Evolutionary conservation across 2,329 filamentous ascomycete species (phyloP), one percentile per base, ranked within the genome.

Genomic region (Curvularia verruculosa): DNA sequence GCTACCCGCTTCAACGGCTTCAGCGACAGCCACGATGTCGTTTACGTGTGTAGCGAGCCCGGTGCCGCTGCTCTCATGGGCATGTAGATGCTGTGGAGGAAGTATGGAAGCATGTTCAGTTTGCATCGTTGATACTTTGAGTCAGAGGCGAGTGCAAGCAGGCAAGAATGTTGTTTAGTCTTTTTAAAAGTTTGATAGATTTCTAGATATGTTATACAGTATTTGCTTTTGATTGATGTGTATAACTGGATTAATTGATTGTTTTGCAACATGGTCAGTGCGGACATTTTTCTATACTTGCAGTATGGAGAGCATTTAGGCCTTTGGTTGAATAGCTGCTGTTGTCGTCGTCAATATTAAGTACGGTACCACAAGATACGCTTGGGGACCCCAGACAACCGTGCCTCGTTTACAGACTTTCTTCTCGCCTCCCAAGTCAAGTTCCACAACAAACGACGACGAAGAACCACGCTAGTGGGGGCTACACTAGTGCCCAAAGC

Each of bases 1-100:
- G 94, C 95, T 62, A 99, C 95, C 55, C 88, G 90, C 73, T 99
- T 99, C 88, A 99, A 99, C 69, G 95, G 95, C 63, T 99, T 98
- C 80, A 90, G 88, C 52, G 91, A 98, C 78, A 84, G 87, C 68
- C 95, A 99, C 77, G 90, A 96, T 70, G 89, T 96, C 62, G 88
- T 98, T 64, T 98, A 98, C 75, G 89, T 98, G 67, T 96, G 89
- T 76, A 97, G 92, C 78, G 95, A 99, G 85, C 85, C 90, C 19
- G 94, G 91, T 45, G 95, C 93, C 26, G 84, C 83, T 65, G 92
- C 90, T 15, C 81, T 96, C 49, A 77, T 96, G 56, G 73, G 63
- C 29, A 52, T 69, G 52, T 71, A 63, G 60, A 57, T 49, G 31
- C 34, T 43, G 40, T 39, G 44, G 12, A 29, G n/a, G n/a, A n/a